Evolutionary conservation across 805 yeast species (phyloP), one percentile per base, ranked within the genome.

Genomic region (Metschnikowia reukaufii): DNA sequence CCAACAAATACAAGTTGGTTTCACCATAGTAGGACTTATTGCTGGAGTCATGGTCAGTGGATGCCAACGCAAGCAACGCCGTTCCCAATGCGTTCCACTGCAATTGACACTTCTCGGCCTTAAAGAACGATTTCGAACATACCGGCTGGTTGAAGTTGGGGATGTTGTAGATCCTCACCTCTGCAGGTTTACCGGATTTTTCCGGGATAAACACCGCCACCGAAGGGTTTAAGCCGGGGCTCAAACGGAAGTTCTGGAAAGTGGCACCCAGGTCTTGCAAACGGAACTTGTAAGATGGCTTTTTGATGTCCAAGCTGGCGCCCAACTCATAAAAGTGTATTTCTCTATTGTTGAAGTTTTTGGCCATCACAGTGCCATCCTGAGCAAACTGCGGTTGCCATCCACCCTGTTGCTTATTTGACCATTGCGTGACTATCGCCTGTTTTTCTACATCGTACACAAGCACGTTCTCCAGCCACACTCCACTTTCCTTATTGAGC

Each of bases 21-120:
- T 94, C 98, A 57, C 99, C 99, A 64, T 94, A 94, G 72, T 94
- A 94, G 1, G 95, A 86, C 74, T 92, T 84, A 66, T 95, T 95
- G 29, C 95, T 81, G 27, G 94, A 77, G 69, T 94, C 99, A 57
- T 92, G 96, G 68, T 94, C 99, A 21, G 97, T 94, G 38, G 94
- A 86, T 4, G 97, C 96, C 58, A 91, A 78, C 39, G 96, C 97
- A 62, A 95, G 74, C 51, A 92, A 75, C 6, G 97, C 96, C 50
- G 97, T 94, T 50, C 99, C 99, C 53, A 90, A 77, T 30, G 82
- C 78, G 67, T 95, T 94, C 99, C 99, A 94, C 64, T 81, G 85
- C 72, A 94, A 79, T 58, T 81, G 84, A 67, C 97, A 94, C 55
- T 87, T 81, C 64, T 94, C 99, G 42, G 97, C 98, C 71, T 92